Percentiles rank a stretch among this genome's conserved stretches.
Conservation (phyloP, 2,329 filamentous ascomycete genomes). For the Penicillium sp. region DNA sequence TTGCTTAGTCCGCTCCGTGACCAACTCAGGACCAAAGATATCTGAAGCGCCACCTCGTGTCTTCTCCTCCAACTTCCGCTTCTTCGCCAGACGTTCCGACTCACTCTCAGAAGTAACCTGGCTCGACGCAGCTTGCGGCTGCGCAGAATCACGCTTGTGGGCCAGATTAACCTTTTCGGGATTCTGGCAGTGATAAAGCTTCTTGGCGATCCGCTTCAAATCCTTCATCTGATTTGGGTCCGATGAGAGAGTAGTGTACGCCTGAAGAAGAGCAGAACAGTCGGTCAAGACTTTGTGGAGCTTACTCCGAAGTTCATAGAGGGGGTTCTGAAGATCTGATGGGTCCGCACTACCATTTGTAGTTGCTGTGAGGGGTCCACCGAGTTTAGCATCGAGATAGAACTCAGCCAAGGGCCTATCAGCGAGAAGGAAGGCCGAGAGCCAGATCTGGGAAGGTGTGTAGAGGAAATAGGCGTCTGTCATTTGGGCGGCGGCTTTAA, state of each 20-base stretch:
- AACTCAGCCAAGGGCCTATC: conserved; percentile 56
- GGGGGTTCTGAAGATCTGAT: conserved; percentile 18
- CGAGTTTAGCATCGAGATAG: conserved; percentile 49
- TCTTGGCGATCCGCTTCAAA: conserved; percentile 50
- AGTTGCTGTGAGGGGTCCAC: conserved; percentile 19
- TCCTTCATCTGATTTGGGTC: conserved; percentile 45
- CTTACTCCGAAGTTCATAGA: conserved; percentile 38
- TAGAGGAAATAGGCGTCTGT: conserved; percentile 98
- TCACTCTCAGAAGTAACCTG: conserved; percentile 36
- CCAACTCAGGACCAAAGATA: conserved; percentile 41
- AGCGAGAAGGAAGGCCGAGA: conserved; percentile 74
- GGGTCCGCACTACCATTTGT: conserved; percentile 5
- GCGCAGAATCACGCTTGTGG: conserved; percentile 44
- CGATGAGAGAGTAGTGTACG: conserved; percentile 39
- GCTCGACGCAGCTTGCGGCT: conserved; percentile 21
- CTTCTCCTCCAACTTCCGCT: conserved; percentile 37
- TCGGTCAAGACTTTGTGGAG: conserved; percentile 38
- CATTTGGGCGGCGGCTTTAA: conserved; percentile 78
- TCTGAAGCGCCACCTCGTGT: conserved; percentile 24
- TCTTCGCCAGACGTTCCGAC: conserved; percentile 41
- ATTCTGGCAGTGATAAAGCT: conserved; percentile 51
- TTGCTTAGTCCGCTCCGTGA: conserved; percentile 34
- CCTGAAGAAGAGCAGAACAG: conserved; percentile 42
- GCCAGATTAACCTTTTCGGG: conserved; percentile 48
- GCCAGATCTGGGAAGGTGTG: conserved; percentile 90